These are phyloP conservation scores for Pestalotiopsis sp. DNA, from an alignment of 2,329 filamentous ascomycete genomes.

Conservation along the genomic window DNA sequence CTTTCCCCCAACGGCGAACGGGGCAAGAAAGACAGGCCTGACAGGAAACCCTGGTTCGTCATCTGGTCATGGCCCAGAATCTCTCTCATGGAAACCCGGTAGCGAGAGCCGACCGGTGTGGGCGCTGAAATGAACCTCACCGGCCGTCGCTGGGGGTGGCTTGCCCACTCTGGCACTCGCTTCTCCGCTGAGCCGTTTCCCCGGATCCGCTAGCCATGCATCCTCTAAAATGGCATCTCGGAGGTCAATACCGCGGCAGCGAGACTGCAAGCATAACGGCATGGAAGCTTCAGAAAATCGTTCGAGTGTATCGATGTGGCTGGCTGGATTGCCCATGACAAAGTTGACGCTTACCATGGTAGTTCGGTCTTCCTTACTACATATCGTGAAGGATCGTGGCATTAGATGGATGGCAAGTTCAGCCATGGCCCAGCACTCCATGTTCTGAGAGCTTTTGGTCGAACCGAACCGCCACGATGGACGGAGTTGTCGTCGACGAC, in stretches of 20 bases:
- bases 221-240: neutral
- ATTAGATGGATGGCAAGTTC: neutral
- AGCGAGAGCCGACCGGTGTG: slow-evolving; percentile 12
- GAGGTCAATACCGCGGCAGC: neutral
- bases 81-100: neutral
- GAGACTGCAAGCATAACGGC: neutral
- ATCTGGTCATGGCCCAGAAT: neutral
- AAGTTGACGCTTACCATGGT: neutral
- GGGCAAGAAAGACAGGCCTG: neutral
- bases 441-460: neutral
- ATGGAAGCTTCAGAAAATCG: neutral
- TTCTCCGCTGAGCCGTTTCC: slow-evolving; percentile 1
- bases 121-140: slow-evolving; percentile 1
- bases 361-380: neutral
- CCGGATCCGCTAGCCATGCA: slow-evolving; percentile 6
- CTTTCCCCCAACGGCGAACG: neutral
- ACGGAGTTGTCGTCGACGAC: neutral
- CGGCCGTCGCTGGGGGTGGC: neutral
- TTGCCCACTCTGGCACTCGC: neutral
- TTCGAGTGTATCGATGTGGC: neutral
- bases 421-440: neutral
- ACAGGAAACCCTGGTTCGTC: neutral
- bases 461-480: neutral
- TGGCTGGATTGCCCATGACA: neutral
- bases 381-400: neutral